Percentiles rank a stretch among this genome's conserved stretches.
Evolutionary conservation across 106 monocot genomes (phyloP).

Genomic region (Platanthera zijinensis): DNA sequence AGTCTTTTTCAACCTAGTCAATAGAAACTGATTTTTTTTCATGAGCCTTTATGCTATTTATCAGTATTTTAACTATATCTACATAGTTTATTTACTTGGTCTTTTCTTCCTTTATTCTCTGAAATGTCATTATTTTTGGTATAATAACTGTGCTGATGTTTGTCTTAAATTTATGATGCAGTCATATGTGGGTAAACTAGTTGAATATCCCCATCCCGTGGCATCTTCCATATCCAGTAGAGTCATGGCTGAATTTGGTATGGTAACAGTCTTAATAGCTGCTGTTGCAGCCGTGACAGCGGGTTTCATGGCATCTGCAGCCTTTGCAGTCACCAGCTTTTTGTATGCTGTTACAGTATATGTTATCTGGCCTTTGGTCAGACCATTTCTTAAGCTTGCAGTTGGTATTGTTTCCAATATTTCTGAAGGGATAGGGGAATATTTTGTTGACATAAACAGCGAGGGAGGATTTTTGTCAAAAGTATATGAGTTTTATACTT

Average conservation of each 20-base stretch:
- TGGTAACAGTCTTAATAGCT: conserved; percentile 57
- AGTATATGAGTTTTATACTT: conserved; percentile 61
- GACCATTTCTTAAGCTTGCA: conserved; percentile 49
- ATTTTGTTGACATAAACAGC: conserved; percentile 46
- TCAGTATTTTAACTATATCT: background rate
- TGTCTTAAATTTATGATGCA: conserved; percentile 20
- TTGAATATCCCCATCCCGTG: conserved; percentile 70
- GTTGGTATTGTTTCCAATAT: conserved; percentile 50
- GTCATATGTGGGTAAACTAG: conserved; percentile 67
- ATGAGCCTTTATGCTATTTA: background rate
- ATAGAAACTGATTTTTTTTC: background rate
- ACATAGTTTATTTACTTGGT: background rate
- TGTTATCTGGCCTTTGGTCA: conserved; percentile 66
- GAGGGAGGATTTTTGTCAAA: conserved; percentile 72
- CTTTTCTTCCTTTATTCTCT: background rate
- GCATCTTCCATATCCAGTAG: conserved; percentile 87
- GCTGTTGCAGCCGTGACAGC: conserved; percentile 51
- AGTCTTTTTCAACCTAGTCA: no score
- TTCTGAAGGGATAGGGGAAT: conserved; percentile 62
- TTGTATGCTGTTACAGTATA: conserved; percentile 52
- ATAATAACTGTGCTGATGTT: background rate
- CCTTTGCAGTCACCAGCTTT: conserved; percentile 66
- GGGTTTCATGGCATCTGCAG: conserved; percentile 68
- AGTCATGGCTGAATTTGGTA: conserved; percentile 73
- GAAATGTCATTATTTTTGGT: background rate